Evolutionary conservation across 257 asterid species (phyloP), one percentile per base, ranked within the genome.

Genomic region (Solanum etuberosum): DNA sequence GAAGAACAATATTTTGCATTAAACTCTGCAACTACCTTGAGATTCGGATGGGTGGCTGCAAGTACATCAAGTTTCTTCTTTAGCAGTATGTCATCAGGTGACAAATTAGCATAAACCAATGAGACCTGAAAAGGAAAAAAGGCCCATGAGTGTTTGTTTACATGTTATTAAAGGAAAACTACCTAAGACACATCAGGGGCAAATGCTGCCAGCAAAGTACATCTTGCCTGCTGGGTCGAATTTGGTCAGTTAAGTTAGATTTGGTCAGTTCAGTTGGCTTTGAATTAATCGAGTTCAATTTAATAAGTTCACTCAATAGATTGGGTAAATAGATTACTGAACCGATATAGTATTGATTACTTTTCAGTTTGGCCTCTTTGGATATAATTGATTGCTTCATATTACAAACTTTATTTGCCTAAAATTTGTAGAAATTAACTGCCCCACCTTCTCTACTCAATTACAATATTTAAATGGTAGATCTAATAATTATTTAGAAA

Each of bases 81-180:
- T 81, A 97, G 98, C 89, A 97, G 97, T 88, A 97, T 95, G 93
- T 97, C 99, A 87, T 95, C 98, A 87, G 99, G 99, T 85, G 99
- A 92, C 88, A 97, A 91, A 91, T 97, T 97, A 86, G 96, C 98
- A 91, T 95, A 97, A 73, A 97, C 87, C 92, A 97, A 92, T 27
- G 98, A 91, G 89, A 97, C 95, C 99, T 97, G 77, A 65, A 89
- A 89, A 90, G 86, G 86, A 72, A 77, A 85, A 65, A 80, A 71
- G 71, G 65, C 59, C 84, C 84, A 57, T 34, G 74, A 68, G 54
- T 10, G 9, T 29, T 46, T 8, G 25, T 10, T 32, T 48, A 48
- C 67, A 68, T 51, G 72, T n/a, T 65, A 76, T 68, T 35, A 63
- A 57, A 61, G 74, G 80, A 85, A 78, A 7, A 23, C 37, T 21